Conservation (phyloP, 306 rosid species). For the Inga oerstediana region DNA sequence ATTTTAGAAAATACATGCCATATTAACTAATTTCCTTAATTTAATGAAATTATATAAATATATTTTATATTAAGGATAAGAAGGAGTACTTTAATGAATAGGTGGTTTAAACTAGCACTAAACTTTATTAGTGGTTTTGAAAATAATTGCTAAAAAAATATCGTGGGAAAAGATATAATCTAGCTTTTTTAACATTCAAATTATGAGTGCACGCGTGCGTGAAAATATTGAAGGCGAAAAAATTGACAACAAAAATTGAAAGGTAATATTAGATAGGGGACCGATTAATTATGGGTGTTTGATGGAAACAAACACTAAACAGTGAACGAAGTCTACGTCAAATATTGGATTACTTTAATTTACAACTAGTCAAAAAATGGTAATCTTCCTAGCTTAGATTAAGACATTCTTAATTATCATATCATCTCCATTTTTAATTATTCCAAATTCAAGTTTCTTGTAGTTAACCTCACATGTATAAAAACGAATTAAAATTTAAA, state of each 20-base stretch:
- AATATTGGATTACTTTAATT: neutral
- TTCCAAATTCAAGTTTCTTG: neutral
- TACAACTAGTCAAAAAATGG: neutral
- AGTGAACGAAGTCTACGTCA: neutral
- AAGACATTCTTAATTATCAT: neutral
- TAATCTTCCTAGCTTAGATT: neutral
- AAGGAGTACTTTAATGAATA: too few relatives aligned
- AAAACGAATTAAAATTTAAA: too few relatives aligned
- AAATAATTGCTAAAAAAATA: neutral
- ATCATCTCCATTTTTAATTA: neutral
- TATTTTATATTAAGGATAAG: too few relatives aligned
- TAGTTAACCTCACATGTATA: neutral
- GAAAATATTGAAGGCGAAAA: neutral
- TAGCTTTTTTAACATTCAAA: neutral
- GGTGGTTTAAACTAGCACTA: too few relatives aligned
- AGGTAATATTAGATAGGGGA: neutral
- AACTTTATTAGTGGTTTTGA: too few relatives aligned
- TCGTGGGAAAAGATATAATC: too few relatives aligned
- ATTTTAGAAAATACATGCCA: too few relatives aligned
- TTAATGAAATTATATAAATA: too few relatives aligned
- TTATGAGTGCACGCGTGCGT: neutral
- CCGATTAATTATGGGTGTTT: neutral
- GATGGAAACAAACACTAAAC: neutral
- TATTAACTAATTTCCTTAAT: too few relatives aligned
- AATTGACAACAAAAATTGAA: too few relatives aligned